A percentile compares a stretch with the other conserved stretches of the same genome.
phyloP scores from a whole-genome alignment of 148 eudicot genomes.

The Rhododendron ovatum region DNA sequence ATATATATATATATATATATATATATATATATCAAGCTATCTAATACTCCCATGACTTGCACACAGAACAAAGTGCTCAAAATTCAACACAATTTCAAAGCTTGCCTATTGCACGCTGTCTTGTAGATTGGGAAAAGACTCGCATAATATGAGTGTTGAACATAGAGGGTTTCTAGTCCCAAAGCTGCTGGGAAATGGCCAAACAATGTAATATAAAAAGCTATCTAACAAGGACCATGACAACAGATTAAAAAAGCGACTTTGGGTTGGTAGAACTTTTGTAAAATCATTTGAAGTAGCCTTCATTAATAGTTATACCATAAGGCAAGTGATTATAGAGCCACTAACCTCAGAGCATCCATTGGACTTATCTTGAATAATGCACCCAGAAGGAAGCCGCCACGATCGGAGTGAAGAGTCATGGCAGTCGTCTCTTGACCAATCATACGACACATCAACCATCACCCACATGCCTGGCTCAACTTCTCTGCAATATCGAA shows the following conservation, averaged over 20 bases:
- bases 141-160: background rate
- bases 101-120: background rate
- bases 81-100: background rate
- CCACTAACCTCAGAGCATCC: conserved; percentile 31
- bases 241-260: background rate
- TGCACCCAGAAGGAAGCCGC: conserved; percentile 64
- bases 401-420: conserved; percentile 26
- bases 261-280: background rate
- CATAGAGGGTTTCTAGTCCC: background rate
- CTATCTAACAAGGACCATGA: background rate
- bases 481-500: conserved; percentile 39
- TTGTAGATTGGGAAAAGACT: background rate
- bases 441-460: conserved; percentile 42
- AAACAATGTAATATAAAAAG: background rate
- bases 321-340: background rate
- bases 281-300: background rate
- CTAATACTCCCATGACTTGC: background rate
- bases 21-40: background rate
- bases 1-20: no score
- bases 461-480: conserved; percentile 38
- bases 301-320: background rate
- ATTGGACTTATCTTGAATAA: conserved; percentile 39
- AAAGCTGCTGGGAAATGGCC: background rate
- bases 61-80: background rate
- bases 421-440: conserved; percentile 8